Percentiles rank a stretch among this genome's conserved stretches.
Evolutionary conservation across 495 filamentous ascomycete species (phyloP).

Genomic region (Stereocaulon alpinum): DNA sequence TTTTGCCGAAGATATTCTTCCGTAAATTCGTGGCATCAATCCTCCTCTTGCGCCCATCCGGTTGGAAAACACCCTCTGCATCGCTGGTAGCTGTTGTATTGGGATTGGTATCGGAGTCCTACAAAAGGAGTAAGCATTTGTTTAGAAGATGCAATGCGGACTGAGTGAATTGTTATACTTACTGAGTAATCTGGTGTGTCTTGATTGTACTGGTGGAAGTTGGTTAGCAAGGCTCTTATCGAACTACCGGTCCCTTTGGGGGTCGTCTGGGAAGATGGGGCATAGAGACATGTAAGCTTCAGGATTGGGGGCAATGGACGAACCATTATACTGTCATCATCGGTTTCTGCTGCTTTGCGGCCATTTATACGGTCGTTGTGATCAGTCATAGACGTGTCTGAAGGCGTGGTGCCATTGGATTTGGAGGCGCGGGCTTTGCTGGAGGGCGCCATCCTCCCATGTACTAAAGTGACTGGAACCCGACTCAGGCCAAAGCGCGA

Average conservation of each 20-base stretch:
- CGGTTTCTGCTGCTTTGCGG: constrained; percentile 33
- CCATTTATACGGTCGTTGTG: constrained; percentile 42
- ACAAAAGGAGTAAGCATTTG: not conserved
- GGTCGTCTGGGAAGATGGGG: not conserved
- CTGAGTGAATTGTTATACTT: constrained; percentile 11
- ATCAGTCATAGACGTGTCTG: constrained; percentile 50
- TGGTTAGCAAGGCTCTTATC: constrained; percentile 9
- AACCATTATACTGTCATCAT: constrained; percentile 39
- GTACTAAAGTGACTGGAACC: not conserved
- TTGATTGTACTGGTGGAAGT: constrained; percentile 49
- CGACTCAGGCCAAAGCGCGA: constrained; percentile 7
- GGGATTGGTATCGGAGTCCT: constrained; percentile 86
- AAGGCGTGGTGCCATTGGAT: constrained; percentile 39
- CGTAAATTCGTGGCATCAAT: constrained; percentile 78
- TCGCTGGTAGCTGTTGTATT: constrained; percentile 87
- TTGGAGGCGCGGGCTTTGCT: constrained; percentile 36
- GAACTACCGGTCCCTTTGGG: not conserved
- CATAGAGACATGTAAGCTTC: not conserved
- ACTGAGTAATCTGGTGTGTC: constrained; percentile 76
- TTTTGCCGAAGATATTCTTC: constrained; percentile 85
- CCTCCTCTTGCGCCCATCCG: constrained; percentile 74
- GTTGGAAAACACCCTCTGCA: constrained; percentile 50
- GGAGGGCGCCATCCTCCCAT: constrained; percentile 48
- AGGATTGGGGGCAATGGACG: constrained; percentile 14
- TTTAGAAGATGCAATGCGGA: not conserved